A percentile compares a stretch with the other conserved stretches of the same genome.
Evolutionary conservation across 108 stramenopile species (phyloP).

Genomic region (Licmophora abbreviata): DNA sequence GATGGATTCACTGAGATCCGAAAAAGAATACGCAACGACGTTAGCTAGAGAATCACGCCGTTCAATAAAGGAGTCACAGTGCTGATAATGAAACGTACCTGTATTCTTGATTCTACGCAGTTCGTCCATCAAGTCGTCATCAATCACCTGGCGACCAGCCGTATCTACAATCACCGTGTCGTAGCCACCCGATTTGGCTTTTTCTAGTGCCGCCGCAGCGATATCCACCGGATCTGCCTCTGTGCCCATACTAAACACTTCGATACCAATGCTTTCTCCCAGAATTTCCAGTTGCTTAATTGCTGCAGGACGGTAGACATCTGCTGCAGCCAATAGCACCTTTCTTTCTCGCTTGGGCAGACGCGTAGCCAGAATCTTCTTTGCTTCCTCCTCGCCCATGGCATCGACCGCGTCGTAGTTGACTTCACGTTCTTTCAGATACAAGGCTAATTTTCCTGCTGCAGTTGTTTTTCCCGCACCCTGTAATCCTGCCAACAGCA

Average conservation of each 20-base stretch:
- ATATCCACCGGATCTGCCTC: constrained; percentile 88
- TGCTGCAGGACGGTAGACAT: constrained; percentile 95
- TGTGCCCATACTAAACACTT: constrained; percentile 72
- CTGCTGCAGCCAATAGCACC: constrained; percentile 87
- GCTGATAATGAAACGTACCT: constrained; percentile 15
- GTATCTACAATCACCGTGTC: constrained; percentile 96
- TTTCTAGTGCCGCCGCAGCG: constrained; percentile 61
- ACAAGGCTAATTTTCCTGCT: constrained; percentile 88
- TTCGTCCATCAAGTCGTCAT: constrained; percentile 88
- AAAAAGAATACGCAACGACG: background rate
- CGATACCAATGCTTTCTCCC: constrained; percentile 72
- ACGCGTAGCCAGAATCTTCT: constrained; percentile 30
- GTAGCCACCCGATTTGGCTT: constrained; percentile 74
- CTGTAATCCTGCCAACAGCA: constrained; percentile 92
- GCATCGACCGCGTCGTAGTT: constrained; percentile 43
- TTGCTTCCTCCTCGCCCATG: constrained; percentile 29
- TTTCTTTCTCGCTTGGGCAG: constrained; percentile 69
- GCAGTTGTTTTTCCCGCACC: constrained; percentile 96
- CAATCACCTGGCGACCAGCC: constrained; percentile 94
- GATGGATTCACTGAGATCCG: constrained; percentile 55
- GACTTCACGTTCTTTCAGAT: constrained; percentile 73
- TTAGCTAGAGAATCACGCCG: background rate
- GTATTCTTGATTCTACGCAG: constrained; percentile 69
- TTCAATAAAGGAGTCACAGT: background rate
- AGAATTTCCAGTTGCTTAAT: constrained; percentile 89